Evolutionary conservation across 1,139 yeast genomes (phyloP).

Genomic region (Yamadazyma triangularis): DNA sequence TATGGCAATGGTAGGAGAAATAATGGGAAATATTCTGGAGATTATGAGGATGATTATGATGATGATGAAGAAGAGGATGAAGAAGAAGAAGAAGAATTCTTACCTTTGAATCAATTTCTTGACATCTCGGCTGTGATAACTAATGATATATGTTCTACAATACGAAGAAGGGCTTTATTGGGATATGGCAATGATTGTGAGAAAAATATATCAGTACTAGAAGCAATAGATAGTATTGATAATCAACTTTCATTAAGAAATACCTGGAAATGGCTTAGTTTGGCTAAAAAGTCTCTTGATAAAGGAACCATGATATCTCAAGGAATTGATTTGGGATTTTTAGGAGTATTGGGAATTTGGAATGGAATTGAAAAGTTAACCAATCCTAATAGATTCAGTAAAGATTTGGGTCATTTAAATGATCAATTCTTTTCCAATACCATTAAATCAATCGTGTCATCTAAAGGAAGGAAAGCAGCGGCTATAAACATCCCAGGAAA

Average conservation of each 20-base stretch:
- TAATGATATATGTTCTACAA: constrained; percentile 63
- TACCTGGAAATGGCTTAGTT: constrained; percentile 87
- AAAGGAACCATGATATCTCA: constrained; percentile 68
- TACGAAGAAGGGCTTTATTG: constrained; percentile 61
- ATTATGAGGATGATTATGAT: constrained; percentile 16
- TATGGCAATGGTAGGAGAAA: constrained; percentile 1
- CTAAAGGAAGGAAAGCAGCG: constrained; percentile 42
- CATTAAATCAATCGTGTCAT: constrained; percentile 36
- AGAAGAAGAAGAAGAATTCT: constrained; percentile 23
- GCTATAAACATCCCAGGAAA: constrained; percentile 43
- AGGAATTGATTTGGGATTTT: constrained; percentile 73
- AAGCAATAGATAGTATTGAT: constrained; percentile 47
- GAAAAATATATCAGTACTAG: constrained; percentile 58
- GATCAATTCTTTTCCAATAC: constrained; percentile 47
- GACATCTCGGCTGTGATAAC: constrained; percentile 39
- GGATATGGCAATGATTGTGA: constrained; percentile 77
- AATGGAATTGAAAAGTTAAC: constrained; percentile 65
- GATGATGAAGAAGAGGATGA: constrained; percentile 18
- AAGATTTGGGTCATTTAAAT: constrained; percentile 25
- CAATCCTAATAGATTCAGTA: constrained; percentile 48
- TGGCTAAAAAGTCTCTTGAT: constrained; percentile 63
- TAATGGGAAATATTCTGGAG: constrained; percentile 10
- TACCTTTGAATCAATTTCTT: constrained; percentile 28
- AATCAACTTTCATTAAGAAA: constrained; percentile 59
- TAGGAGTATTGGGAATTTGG: constrained; percentile 91